phyloP scores from a whole-genome alignment of 176 grass and related monocot species.

The Carex scoparia region DNA sequence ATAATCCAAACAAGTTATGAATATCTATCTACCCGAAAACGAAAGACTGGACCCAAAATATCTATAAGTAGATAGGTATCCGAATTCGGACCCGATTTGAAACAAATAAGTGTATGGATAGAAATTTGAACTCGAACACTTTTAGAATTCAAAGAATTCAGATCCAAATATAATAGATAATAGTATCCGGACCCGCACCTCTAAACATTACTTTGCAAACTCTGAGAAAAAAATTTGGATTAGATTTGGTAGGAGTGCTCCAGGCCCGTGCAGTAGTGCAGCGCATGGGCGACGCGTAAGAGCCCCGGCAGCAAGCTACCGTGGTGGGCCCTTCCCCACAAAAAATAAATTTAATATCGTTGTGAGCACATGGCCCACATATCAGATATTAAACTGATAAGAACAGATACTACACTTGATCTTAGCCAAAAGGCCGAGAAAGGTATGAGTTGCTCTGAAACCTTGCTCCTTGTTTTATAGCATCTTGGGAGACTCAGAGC shows the following conservation, averaged over 20 bases:
- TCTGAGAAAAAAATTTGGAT: no score
- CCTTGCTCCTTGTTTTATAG: neutral
- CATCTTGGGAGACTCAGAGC: neutral
- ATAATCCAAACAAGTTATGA: no score
- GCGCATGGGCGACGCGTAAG: slow-evolving; percentile 27
- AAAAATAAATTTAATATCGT: slow-evolving; percentile 88
- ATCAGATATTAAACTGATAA: slow-evolving; percentile 95
- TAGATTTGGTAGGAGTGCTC: neutral
- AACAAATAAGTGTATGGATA: no score
- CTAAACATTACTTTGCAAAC: no score
- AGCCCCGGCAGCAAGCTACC: slow-evolving; percentile 25
- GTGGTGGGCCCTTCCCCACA: slow-evolving; percentile 21
- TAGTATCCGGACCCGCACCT: no score
- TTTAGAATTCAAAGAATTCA: no score
- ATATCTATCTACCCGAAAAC: no score
- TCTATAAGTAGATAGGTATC: no score
- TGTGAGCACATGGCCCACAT: slow-evolving; percentile 31
- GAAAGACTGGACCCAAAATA: no score
- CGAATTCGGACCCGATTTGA: no score
- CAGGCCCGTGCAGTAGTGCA: slow-evolving; percentile 30
- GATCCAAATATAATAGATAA: no score
- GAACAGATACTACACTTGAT: slow-evolving; percentile 88
- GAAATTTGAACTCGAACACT: no score
- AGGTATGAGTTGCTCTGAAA: slow-evolving; percentile 27
- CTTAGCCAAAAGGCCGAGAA: slow-evolving; percentile 82